phyloP scores from a whole-genome alignment of 805 yeast genomes.

The Blastobotrys parvus region DNA sequence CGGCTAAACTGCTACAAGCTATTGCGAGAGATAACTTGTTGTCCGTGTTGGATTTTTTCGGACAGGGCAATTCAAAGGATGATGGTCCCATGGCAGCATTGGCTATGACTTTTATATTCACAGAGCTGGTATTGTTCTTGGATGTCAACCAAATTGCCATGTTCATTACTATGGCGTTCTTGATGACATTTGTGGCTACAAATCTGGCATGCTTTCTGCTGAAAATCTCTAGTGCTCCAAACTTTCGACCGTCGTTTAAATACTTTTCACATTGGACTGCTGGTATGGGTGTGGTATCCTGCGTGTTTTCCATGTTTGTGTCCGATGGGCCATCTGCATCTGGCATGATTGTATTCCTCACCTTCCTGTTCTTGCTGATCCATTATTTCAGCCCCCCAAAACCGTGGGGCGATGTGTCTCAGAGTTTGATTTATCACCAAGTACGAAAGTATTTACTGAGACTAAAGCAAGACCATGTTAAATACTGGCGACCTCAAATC shows the following conservation, averaged over 20 bases:
- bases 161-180: slow-evolving; percentile 91
- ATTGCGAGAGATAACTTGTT: slow-evolving; percentile 80
- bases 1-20: slow-evolving; percentile 85
- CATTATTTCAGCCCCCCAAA: slow-evolving; percentile 92
- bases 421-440: slow-evolving; percentile 89
- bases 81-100: slow-evolving; percentile 60
- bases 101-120: slow-evolving; percentile 66
- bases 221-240: slow-evolving; percentile 91
- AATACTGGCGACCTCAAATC: slow-evolving; percentile 97
- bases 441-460: slow-evolving; percentile 83
- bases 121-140: slow-evolving; percentile 79
- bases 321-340: slow-evolving; percentile 90
- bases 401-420: slow-evolving; percentile 98
- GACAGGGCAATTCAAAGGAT: slow-evolving; percentile 30
- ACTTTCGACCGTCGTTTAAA: slow-evolving; percentile 90
- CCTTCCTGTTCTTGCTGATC: slow-evolving; percentile 65
- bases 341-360: slow-evolving; percentile 56
- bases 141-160: slow-evolving; percentile 93
- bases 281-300: slow-evolving; percentile 56
- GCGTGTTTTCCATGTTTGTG: slow-evolving; percentile 81
- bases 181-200: slow-evolving; percentile 92
- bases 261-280: slow-evolving; percentile 83
- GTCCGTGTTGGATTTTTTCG: slow-evolving; percentile 65
- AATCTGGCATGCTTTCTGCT: slow-evolving; percentile 88
- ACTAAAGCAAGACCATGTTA: slow-evolving; percentile 83